These are phyloP conservation scores for Serendipita sp. DNA, from an alignment of 768 basidiomycete genomes.

Conservation along the genomic window DNA sequence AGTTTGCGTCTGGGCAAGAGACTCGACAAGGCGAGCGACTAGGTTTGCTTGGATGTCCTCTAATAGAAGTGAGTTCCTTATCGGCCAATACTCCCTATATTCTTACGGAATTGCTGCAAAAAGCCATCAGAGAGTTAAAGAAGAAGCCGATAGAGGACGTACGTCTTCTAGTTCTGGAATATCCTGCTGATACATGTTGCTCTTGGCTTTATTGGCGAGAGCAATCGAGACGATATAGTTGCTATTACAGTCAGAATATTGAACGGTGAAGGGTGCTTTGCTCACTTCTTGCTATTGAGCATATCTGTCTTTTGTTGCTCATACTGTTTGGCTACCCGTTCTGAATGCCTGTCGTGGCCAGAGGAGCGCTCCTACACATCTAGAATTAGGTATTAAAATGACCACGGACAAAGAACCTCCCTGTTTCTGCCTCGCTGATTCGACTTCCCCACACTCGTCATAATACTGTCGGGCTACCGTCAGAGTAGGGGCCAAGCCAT, in stretches of 20 bases:
- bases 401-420: conserved; percentile 21
- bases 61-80: conserved; percentile 16
- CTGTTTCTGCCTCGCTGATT: conserved; percentile 65
- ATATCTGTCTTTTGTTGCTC: conserved; percentile 66
- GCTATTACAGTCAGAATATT: not conserved
- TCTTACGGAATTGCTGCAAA: conserved; percentile 54
- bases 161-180: conserved; percentile 60
- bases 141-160: conserved; percentile 18
- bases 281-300: conserved; percentile 68
- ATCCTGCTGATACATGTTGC: conserved; percentile 54
- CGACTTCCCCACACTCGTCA: conserved; percentile 58
- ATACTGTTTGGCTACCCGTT: conserved; percentile 52
- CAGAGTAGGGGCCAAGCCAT: not conserved
- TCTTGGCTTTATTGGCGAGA: conserved; percentile 52
- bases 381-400: not conserved
- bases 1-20: conserved; percentile 43
- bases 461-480: conserved; percentile 41
- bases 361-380: conserved; percentile 8
- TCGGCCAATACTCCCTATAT: not conserved
- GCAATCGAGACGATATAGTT: conserved; percentile 54
- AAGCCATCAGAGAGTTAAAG: conserved; percentile 10
- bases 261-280: not conserved
- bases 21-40: conserved; percentile 34
- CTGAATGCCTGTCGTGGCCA: conserved; percentile 47
- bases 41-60: conserved; percentile 58